Evolutionary conservation across 345 rosid genomes (phyloP), one percentile per base, ranked within the genome.

Genomic region (Bretschneidera sinensis): DNA sequence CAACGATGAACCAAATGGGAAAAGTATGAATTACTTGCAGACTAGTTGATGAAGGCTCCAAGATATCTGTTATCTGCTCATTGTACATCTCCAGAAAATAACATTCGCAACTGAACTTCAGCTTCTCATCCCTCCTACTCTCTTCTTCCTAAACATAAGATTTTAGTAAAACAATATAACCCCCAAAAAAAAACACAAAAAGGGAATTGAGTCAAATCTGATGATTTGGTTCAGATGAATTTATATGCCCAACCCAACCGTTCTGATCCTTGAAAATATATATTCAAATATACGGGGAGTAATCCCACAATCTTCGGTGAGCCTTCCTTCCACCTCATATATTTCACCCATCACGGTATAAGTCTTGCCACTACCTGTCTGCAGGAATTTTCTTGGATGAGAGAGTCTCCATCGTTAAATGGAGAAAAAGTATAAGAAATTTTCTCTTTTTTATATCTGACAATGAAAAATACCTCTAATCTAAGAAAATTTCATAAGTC

Each of bases 301-400:
- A 73, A 92, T 84, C 76, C 98, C 98, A 22, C 87, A 85, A 39
- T 85, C 83, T 62, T 79, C 88, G 49, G 71, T 61, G 17, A 83
- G 79, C 57, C 66, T 59, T 20, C 78, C 87, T 66, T 80, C 88
- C 31, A 66, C 71, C 61, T 76, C 82, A 62, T 73, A 62, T 70
- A 89, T 80, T 63, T 85, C 91, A 19, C 98, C 97, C 94, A 89
- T 82, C 97, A 92, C 89, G 23, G 98, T 92, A 64, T 92, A 78
- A 6, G 98, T 92, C 81, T 92, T 92, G 59, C 98, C 98, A 76
- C 97, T 92, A 55, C 97, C 98, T 43, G 98, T 92, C 98, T 92
- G 86, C 65, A 85, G 16, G 64, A n/a, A n/a, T n/a, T n/a, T n/a
- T n/a, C n/a, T n/a, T n/a, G n/a, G n/a, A n/a, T n/a, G n/a, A n/a